Percentiles rank a stretch among this genome's conserved stretches.
Evolutionary conservation across 805 yeast genomes (phyloP).

Genomic region (Isabelozyma heimii): DNA sequence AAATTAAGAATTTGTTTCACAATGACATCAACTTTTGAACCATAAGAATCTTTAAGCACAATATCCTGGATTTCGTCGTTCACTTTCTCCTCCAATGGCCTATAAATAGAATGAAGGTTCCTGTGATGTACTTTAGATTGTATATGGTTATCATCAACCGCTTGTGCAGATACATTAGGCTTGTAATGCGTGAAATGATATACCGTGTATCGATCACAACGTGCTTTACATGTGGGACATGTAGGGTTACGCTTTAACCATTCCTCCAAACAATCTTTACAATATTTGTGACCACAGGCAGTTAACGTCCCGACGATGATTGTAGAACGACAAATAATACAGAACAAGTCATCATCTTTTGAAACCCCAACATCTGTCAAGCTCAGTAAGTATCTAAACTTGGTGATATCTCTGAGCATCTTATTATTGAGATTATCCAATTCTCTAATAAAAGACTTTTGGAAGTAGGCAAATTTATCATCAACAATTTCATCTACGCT

Average conservation of each 20-base stretch:
- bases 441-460: slow-evolving; percentile 1
- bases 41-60: slow-evolving; percentile 47
- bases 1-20: slow-evolving; percentile 69
- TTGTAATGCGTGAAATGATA: slow-evolving; percentile 67
- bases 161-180: slow-evolving; percentile 48
- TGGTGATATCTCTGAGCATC: slow-evolving; percentile 31
- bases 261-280: slow-evolving; percentile 71
- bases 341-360: slow-evolving; percentile 37
- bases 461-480: not conserved
- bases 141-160: slow-evolving; percentile 26
- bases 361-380: slow-evolving; percentile 8
- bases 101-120: slow-evolving; percentile 40
- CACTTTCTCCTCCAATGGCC: slow-evolving; percentile 39
- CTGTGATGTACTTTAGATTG: slow-evolving; percentile 6
- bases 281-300: slow-evolving; percentile 89
- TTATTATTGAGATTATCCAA: not conserved
- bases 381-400: slow-evolving; percentile 31
- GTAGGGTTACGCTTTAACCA: slow-evolving; percentile 61
- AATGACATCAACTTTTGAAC: slow-evolving; percentile 85
- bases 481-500: not conserved
- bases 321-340: slow-evolving; percentile 75
- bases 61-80: slow-evolving; percentile 44
- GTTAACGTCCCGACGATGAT: slow-evolving; percentile 78
- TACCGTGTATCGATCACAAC: slow-evolving; percentile 48
- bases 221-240: slow-evolving; percentile 83